Base-by-base conservation (phyloP, 2,329 filamentous ascomycete genomes). In the Penicillium capsulatum region DNA sequence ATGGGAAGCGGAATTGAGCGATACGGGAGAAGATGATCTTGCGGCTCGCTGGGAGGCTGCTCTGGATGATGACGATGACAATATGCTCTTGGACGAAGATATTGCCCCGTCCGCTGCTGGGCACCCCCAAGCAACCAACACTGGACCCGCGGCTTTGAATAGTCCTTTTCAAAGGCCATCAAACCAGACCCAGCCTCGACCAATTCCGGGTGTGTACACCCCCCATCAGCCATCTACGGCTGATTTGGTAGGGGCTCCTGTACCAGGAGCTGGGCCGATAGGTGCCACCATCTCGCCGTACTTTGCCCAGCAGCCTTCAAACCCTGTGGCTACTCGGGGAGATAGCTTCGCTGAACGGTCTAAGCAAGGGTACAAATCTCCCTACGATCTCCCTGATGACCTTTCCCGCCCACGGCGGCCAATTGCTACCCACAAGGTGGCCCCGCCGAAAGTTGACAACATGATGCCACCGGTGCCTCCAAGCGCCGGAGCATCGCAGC, bases 371-470 rank as follows among this genome's bases (percentile, higher is more conserved):
- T 98, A 98, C 61, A 77, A 84, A 34, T 97, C 91, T 14, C 92
- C 92, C 0, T 98, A 96, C 56, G 94, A 98, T 67, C 73, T 98
- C 14, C 92, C 92, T 3, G 86, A 92, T 66, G 91, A 96, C 38
- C 77, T 98, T 19, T 77, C 74, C 17, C 63, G 65, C 17, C 67
- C 84, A 56, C 74, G 81, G 62, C 83, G 84, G 70, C 73, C 83
- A 36, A 63, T 71, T 4, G 80, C 76, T 55, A 72, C 76, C 54
- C 78, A 79, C 42, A 77, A 77, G 37, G 65, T 76, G 30, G 68
- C 72, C 4, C 69, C 69, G 40, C 60, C 67, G 34, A 58, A 67
- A 24, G 67, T 73, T 22, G 40, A 38, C 14, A 64, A 67, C 17
- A 61, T 56, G 10, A 61, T 67, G 13, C 72, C 74, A 24, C 79